These are phyloP conservation scores for Tylopilus plumbeoviolaceoides DNA, from an alignment of 768 basidiomycete genomes.

Conservation along the genomic window DNA sequence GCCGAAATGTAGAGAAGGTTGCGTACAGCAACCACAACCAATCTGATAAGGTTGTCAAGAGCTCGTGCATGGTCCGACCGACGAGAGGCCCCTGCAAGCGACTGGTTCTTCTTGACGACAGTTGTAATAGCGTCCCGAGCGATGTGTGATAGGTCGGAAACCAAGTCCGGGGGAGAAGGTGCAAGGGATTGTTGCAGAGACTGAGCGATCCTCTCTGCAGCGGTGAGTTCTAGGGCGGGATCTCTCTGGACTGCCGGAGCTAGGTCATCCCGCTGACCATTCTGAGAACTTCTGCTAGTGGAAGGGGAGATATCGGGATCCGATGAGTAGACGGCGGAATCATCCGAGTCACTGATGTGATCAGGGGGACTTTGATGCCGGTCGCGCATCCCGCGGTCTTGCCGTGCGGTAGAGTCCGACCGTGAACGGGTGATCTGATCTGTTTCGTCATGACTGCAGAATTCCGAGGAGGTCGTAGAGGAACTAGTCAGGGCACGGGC, in stretches of 20 bases:
- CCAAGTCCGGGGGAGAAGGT: conserved; percentile 52
- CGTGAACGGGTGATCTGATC: conserved; percentile 25
- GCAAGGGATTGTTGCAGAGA: conserved; percentile 57
- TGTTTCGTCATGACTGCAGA: conserved; percentile 21
- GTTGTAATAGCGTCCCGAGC: conserved; percentile 58
- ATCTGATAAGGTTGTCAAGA: conserved; percentile 60
- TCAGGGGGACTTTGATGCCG: conserved; percentile 33
- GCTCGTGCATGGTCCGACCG: conserved; percentile 50
- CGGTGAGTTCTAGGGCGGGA: conserved; percentile 46
- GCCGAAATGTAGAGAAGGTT: conserved; percentile 71
- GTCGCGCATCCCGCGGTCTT: conserved; percentile 22
- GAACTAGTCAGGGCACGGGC: conserved; percentile 32
- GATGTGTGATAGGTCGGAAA: conserved; percentile 58
- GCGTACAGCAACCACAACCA: conserved; percentile 68
- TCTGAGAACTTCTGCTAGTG: conserved; percentile 31
- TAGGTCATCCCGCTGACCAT: conserved; percentile 19
- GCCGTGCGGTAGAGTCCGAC: conserved; percentile 34
- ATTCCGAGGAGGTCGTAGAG: conserved; percentile 32
- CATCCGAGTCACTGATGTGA: conserved; percentile 71
- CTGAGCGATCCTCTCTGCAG: conserved; percentile 65
- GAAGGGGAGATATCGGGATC: conserved; percentile 30
- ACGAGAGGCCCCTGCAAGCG: conserved; percentile 40
- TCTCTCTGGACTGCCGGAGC: conserved; percentile 16
- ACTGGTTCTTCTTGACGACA: conserved; percentile 56
- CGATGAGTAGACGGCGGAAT: conserved; percentile 52